Percentiles rank a stretch among this genome's conserved stretches.
phyloP scores from a whole-genome alignment of 2,329 filamentous ascomycete genomes.

The Cladosporium sp. region DNA sequence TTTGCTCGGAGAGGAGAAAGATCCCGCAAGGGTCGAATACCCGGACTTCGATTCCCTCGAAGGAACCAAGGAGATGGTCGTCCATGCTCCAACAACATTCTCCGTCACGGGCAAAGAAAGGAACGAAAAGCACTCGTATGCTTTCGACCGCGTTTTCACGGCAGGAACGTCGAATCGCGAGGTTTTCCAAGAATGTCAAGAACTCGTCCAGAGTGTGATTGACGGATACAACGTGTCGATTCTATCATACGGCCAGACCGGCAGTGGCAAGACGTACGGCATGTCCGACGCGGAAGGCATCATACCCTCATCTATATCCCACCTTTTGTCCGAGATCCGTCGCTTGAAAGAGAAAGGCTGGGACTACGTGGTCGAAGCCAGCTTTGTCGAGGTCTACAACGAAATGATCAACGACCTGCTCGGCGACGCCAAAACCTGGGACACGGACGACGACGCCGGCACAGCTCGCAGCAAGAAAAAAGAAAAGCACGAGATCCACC shows the following conservation, averaged over 20 bases:
- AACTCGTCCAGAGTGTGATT: conserved; percentile 91
- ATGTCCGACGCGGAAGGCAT: conserved; percentile 92
- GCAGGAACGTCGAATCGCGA: conserved; percentile 74
- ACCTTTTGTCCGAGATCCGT: conserved; percentile 87
- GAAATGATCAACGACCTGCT: conserved; percentile 93
- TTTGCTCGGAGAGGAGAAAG: conserved; percentile 57
- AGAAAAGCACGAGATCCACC: conserved; percentile 84
- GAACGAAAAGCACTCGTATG: conserved; percentile 77
- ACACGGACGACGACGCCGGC: conserved; percentile 34
- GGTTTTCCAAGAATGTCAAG: conserved; percentile 93
- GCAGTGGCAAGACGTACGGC: conserved; percentile 93
- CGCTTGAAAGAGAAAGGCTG: conserved; percentile 86
- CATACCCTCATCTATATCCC: conserved; percentile 87
- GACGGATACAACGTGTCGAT: conserved; percentile 99
- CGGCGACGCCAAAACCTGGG: conserved; percentile 64
- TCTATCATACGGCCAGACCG: conserved; percentile 97
- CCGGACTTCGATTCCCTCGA: conserved; percentile 64
- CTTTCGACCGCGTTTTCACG: conserved; percentile 89
- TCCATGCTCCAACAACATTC: conserved; percentile 78
- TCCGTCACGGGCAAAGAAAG: conserved; percentile 73
- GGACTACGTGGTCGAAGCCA: conserved; percentile 90
- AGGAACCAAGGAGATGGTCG: conserved; percentile 80
- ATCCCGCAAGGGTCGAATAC: conserved; percentile 70
- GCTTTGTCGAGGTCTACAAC: conserved; percentile 97
- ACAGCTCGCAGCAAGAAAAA: conserved; percentile 42